These are phyloP conservation scores for Chaetomiaceae sp. DNA, from an alignment of 2,329 filamentous ascomycete species.

Conservation along the genomic window DNA sequence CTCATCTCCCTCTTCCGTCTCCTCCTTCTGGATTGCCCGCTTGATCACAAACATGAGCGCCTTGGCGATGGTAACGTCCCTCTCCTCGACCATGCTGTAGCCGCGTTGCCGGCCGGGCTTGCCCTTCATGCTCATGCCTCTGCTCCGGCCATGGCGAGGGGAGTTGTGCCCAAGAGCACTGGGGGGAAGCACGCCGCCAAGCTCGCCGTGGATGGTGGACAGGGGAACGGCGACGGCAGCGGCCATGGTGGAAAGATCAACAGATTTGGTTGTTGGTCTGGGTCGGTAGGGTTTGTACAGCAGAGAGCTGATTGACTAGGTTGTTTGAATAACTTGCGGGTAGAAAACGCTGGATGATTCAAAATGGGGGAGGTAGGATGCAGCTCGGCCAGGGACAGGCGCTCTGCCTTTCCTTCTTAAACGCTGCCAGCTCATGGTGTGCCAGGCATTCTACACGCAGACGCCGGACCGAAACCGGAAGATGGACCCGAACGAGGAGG, in stretches of 20 bases:
- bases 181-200: slow-evolving; percentile 35
- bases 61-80: slow-evolving; percentile 38
- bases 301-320: neutral
- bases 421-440: neutral
- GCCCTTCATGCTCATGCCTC: slow-evolving; percentile 37
- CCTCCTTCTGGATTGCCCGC: slow-evolving; percentile 35
- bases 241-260: slow-evolving; percentile 28
- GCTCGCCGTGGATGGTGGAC: slow-evolving; percentile 33
- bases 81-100: slow-evolving; percentile 40
- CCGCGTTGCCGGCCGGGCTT: slow-evolving; percentile 35
- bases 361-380: neutral
- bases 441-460: no score
- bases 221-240: slow-evolving; percentile 35
- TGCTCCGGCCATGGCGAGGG: slow-evolving; percentile 38
- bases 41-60: slow-evolving; percentile 41
- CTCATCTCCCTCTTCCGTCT: slow-evolving; percentile 35
- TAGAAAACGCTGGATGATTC: no score
- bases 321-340: no score
- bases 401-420: neutral
- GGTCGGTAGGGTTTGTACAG: neutral
- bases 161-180: slow-evolving; percentile 34
- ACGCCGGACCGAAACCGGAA: neutral
- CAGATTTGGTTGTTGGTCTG: neutral
- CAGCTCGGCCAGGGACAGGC: neutral
- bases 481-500: neutral